Evolutionary conservation across 305 asterid species (phyloP), one percentile per base, ranked within the genome.

Genomic region (Fraxinus xanthoxyloides): DNA sequence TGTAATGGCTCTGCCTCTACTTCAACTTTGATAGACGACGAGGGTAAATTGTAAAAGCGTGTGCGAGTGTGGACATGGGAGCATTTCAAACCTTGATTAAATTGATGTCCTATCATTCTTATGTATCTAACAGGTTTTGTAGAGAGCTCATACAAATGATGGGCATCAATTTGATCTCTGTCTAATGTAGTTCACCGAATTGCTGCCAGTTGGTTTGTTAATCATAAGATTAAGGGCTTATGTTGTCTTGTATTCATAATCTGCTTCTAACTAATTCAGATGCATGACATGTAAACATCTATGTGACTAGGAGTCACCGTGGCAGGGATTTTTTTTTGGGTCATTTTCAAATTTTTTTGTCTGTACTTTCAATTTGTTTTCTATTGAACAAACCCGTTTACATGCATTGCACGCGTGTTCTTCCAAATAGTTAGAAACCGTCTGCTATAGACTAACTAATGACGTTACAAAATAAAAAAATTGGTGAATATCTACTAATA

Each of bases 1-100:
- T 76, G 92, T 95, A 19, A 95, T 95, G 99, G 95, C 98, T 54
- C 86, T 95, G 77, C 99, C 99, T 85, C 87, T 95, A 85, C 93
- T 92, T 86, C 97, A 92, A 86, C 92, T 92, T 80, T 93, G 90
- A 94, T 83, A 67, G 74, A 30, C 10, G 9, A 28, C 38, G 21
- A 63, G n/a, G 36, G 74, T 28, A 24, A 63, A 63, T 61, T 2
- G 5, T 76, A 85, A 40, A 75, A 63, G 73, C 79, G 81, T 74
- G 70, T 23, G 31, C 1, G 17, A 9, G 73, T 28, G 73, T 0
- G 80, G 82, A 81, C 75, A 77, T 63, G n/a, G 69, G 78, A 87
- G 82, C 87, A 40, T 77, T 77, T 46, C 28, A 61, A 83, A 84
- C 79, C 34, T 19, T 80, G 79, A 79, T 65, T 63, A 83, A 21